Evolutionary conservation across 257 asterid species (phyloP).

Genomic region (Capsicum rhomboideum): DNA sequence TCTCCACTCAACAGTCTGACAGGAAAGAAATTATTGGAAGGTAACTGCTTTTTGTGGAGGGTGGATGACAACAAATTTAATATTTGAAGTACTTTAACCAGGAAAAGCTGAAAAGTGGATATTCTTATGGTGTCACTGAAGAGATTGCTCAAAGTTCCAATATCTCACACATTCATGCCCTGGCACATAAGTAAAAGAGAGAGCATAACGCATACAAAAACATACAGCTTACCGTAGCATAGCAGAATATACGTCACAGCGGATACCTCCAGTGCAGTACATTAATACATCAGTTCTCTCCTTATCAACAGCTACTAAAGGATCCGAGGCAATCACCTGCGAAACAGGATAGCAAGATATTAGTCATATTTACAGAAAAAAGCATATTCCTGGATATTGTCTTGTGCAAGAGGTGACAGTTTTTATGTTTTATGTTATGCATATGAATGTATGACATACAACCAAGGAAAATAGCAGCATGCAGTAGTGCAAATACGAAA

Average conservation of each 20-base stretch:
- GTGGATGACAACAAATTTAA: neutral
- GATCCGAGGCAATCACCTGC: constrained; percentile 66
- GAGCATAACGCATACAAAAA: neutral
- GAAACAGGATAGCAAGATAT: neutral
- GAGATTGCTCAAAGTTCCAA: neutral
- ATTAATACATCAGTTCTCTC: constrained; percentile 76
- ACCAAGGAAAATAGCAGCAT: neutral
- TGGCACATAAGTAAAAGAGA: neutral
- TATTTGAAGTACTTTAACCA: neutral
- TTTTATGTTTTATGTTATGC: neutral
- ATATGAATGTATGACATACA: neutral
- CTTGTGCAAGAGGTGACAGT: neutral
- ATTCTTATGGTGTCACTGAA: neutral
- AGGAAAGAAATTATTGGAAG: neutral
- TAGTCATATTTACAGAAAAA: constrained; percentile 5
- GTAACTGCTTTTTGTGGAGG: neutral
- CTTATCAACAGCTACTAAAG: constrained; percentile 66
- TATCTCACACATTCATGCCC: neutral
- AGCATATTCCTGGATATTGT: neutral
- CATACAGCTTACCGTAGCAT: constrained; percentile 55
- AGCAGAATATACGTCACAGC: constrained; percentile 92
- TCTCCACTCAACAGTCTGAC: neutral
- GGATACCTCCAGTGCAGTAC: constrained; percentile 98
- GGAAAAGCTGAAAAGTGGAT: neutral
- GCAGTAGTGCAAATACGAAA: neutral